These are phyloP conservation scores for Pichia nanzhaoensis DNA, from an alignment of 805 yeast genomes.

Conservation along the genomic window DNA sequence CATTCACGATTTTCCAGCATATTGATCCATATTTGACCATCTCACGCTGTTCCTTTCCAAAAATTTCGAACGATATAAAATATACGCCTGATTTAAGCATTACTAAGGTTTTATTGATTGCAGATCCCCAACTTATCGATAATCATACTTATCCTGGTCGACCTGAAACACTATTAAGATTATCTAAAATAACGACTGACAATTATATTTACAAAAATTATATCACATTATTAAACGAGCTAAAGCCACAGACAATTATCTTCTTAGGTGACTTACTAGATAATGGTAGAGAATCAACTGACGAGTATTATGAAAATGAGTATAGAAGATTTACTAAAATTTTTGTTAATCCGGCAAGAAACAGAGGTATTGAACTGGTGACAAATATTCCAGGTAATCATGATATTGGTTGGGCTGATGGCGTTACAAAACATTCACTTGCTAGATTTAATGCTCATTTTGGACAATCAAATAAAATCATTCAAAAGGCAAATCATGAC, in stretches of 20 bases:
- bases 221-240: constrained; percentile 45
- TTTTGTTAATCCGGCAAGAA: constrained; percentile 32
- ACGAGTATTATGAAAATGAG: constrained; percentile 61
- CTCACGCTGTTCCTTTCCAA: constrained; percentile 14
- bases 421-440: constrained; percentile 48
- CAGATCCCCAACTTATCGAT: constrained; percentile 94
- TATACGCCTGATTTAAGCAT: neutral
- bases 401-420: constrained; percentile 87
- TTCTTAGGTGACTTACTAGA: constrained; percentile 91
- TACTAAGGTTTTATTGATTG: constrained; percentile 41
- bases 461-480: constrained; percentile 58
- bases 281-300: constrained; percentile 61
- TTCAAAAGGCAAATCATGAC: constrained; percentile 63
- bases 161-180: constrained; percentile 40
- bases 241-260: constrained; percentile 70
- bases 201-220: constrained; percentile 76
- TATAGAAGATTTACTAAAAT: constrained; percentile 51
- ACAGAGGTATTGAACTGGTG: constrained; percentile 33
- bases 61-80: constrained; percentile 1
- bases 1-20: constrained; percentile 13
- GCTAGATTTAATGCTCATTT: constrained; percentile 63
- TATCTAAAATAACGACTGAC: constrained; percentile 62
- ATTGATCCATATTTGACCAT: constrained; percentile 13
- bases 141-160: constrained; percentile 78
- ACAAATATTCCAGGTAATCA: constrained; percentile 77